phyloP scores from a whole-genome alignment of 768 basidiomycete species.

The Coprinellus micaceus region DNA sequence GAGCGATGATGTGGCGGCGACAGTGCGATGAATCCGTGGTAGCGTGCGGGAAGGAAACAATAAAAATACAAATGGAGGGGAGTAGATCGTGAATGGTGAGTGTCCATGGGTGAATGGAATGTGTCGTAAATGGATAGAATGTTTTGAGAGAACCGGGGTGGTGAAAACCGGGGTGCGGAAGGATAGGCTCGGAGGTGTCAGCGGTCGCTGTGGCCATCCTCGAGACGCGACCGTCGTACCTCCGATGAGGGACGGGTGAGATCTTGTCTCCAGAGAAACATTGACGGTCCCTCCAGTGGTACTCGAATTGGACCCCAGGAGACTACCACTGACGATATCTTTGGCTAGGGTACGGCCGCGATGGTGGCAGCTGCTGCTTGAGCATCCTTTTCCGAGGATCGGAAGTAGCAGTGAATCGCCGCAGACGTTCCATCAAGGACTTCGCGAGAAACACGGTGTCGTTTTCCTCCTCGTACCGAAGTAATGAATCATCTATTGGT shows the following conservation, averaged over 20 bases:
- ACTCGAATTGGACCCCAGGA: too few relatives aligned
- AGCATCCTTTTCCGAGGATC: constrained; percentile 22
- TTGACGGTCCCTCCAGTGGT: too few relatives aligned
- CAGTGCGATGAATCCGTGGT: neutral
- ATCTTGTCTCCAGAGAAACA: too few relatives aligned
- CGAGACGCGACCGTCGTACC: too few relatives aligned
- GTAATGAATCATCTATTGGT: constrained; percentile 42
- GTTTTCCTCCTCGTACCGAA: constrained; percentile 55
- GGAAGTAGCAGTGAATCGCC: constrained; percentile 31
- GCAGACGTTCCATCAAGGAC: constrained; percentile 43
- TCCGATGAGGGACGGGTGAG: too few relatives aligned
- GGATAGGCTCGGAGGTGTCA: too few relatives aligned
- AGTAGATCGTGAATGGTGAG: neutral
- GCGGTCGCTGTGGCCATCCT: too few relatives aligned
- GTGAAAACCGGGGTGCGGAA: neutral
- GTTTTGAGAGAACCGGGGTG: neutral
- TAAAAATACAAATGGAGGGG: constrained; percentile 27
- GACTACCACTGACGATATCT: constrained; percentile 18
- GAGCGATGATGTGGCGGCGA: neutral
- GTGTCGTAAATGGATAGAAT: neutral
- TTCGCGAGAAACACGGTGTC: constrained; percentile 58
- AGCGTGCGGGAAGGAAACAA: constrained; percentile 2
- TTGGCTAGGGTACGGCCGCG: constrained; percentile 19
- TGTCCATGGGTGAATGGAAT: neutral
- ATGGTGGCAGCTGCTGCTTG: constrained; percentile 8